Percentiles rank a stretch among this genome's conserved stretches.
These are phyloP conservation scores for Orbilia blumenaviensis DNA, from an alignment of 2,329 filamentous ascomycete species.

Conservation along the genomic window DNA sequence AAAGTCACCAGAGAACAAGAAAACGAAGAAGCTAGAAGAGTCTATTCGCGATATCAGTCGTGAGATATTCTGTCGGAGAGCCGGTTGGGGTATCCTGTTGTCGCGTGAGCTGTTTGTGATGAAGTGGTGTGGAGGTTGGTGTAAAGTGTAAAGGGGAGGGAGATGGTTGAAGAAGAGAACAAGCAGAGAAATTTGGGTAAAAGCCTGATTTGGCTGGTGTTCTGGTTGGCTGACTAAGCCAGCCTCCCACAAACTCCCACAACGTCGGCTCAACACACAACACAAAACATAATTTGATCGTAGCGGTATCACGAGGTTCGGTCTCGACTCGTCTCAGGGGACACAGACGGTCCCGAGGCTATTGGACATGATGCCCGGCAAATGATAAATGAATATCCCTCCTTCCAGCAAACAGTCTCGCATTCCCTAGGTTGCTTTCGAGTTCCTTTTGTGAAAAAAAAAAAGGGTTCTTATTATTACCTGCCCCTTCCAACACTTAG, in stretches of 20 bases:
- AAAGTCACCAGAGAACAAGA: conserved; percentile 22
- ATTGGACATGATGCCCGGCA: conserved; percentile 22
- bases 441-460: background rate
- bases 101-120: conserved; percentile 40
- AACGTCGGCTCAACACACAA: conserved; percentile 33
- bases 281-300: conserved; percentile 10
- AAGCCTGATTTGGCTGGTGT: conserved; percentile 20
- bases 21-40: conserved; percentile 17
- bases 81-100: conserved; percentile 9
- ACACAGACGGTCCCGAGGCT: conserved; percentile 21
- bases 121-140: conserved; percentile 11
- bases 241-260: conserved; percentile 17
- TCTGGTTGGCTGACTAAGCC: conserved; percentile 41
- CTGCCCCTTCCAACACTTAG: conserved; percentile 35
- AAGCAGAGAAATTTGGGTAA: conserved; percentile 11
- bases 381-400: background rate
- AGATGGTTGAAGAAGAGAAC: conserved; percentile 5
- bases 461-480: conserved; percentile 1
- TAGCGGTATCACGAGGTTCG: conserved; percentile 32
- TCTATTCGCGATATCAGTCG: conserved; percentile 18
- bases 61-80: conserved; percentile 6
- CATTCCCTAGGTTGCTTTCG: background rate
- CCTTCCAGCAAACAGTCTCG: background rate
- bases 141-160: conserved; percentile 18
- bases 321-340: conserved; percentile 19